Base-by-base conservation (phyloP, 1,284 basidiomycete genomes). In the Trichosporon faecale region DNA sequence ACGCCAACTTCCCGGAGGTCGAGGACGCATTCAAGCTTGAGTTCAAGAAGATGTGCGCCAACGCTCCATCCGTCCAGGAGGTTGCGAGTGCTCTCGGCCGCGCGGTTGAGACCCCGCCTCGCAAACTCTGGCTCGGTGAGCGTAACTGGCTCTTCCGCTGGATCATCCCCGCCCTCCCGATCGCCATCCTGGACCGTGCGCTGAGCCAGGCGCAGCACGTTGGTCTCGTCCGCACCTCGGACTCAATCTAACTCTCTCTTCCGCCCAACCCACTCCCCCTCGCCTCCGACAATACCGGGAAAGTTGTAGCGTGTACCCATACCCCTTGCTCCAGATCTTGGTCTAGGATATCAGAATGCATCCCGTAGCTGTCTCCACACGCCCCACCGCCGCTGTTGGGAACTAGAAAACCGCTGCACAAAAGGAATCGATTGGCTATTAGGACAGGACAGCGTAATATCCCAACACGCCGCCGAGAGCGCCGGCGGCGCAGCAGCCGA, bases 181-280 rank as follows among this genome's bases (percentile, higher is more conserved):
- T 61, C 27, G 27, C 29, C 16, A 61, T 61, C 29, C 29, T 61
- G 5, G 57, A 61, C 57, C 27, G 9, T 3, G 57, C 57, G 6
- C 57, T 61, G 16, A 61, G 57, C 57, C 57, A 61, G 29, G 57
- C 57, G 11, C 57, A 61, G 57, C 57, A 61, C 57, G 57, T 61
- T 18, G 57, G 29, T 4, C 57, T 61, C 18, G 29, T 61, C 6
- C 57, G 57, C 18, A 61, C 57, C 18, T 25, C 57, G 2, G 57
- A 31, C 27, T 61, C 18, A 18, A n/a, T 61, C 27, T 31, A 33
- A 23, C 6, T 16, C 18, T 33, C 16, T 3, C 14, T 16, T 29
- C 18, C 55, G 31, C 37, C 16, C 37, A 9, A 14, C 37, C 14
- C 16, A 11, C 37, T 14, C 14, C 37, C 12, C 37, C 14, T 4